A percentile compares a stretch with the other conserved stretches of the same genome.
phyloP scores from a whole-genome alignment of 2,329 filamentous ascomycete species.

The Trichoderma sp. region DNA sequence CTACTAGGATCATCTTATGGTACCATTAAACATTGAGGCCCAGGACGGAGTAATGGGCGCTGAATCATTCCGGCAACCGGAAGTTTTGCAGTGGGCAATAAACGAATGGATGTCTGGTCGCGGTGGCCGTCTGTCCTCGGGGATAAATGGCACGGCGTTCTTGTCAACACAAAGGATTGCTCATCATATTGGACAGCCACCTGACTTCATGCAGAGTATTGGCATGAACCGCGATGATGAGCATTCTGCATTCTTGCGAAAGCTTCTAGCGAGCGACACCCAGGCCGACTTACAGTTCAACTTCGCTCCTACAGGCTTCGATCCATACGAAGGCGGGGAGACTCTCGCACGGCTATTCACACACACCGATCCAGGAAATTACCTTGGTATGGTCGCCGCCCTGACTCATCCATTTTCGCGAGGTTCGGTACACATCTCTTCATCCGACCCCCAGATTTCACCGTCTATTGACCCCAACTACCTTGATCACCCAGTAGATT shows the following conservation, averaged over 20 bases:
- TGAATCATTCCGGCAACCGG: not conserved
- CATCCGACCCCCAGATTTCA: not conserved
- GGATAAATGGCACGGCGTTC: not conserved
- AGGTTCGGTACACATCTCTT: not conserved
- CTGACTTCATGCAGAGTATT: not conserved
- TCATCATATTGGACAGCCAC: not conserved
- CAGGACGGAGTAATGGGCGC: not conserved
- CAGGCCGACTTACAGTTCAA: not conserved
- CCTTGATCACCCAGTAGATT: not conserved
- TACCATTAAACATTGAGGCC: constrained; percentile 44
- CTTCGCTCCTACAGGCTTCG: not conserved
- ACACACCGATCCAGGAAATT: not conserved
- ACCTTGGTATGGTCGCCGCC: not conserved
- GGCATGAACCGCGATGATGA: not conserved
- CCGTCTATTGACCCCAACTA: not conserved
- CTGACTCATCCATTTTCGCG: not conserved
- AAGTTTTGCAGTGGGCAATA: constrained; percentile 19
- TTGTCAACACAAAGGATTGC: not conserved
- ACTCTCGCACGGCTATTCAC: not conserved
- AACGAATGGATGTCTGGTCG: constrained; percentile 38
- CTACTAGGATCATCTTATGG: constrained; percentile 40
- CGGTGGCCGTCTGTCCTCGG: constrained; percentile 31
- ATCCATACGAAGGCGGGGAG: not conserved
- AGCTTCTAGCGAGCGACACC: not conserved
- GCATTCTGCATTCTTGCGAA: not conserved